phyloP scores from a whole-genome alignment of 1,139 yeast species.

The Kodamaea sp. region DNA sequence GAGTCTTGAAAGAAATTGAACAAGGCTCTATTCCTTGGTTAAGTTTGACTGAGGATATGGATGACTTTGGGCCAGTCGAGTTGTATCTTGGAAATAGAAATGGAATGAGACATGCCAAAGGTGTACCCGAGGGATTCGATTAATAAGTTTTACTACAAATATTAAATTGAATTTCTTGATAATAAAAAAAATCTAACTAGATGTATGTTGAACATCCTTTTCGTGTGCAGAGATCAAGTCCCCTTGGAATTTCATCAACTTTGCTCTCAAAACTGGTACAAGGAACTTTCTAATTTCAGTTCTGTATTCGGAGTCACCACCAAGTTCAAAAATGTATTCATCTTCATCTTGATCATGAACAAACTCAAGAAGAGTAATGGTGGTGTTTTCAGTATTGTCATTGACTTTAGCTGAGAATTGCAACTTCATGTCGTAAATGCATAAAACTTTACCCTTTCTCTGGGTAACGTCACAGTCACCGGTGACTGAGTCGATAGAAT shows the following conservation, averaged over 20 bases:
- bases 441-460: conserved; percentile 74
- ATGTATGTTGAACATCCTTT: conserved; percentile 51
- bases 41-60: conserved; percentile 34
- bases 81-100: conserved; percentile 56
- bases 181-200: conserved; percentile 11
- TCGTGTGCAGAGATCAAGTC: conserved; percentile 62
- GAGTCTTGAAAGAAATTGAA: conserved; percentile 62
- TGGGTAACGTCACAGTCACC: conserved; percentile 84
- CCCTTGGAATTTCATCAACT: conserved; percentile 55
- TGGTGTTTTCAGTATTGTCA: conserved; percentile 19
- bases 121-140: conserved; percentile 83
- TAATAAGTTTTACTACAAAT: conserved; percentile 7
- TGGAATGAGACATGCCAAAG: conserved; percentile 63
- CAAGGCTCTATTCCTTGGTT: conserved; percentile 71
- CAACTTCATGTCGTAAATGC: conserved; percentile 64
- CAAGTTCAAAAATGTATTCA: conserved; percentile 56
- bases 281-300: conserved; percentile 41
- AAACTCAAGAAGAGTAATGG: conserved; percentile 57
- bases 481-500: conserved; percentile 42
- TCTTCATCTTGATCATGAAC: conserved; percentile 69
- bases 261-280: conserved; percentile 47
- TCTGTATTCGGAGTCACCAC: conserved; percentile 27
- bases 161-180: background rate
- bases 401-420: conserved; percentile 42
- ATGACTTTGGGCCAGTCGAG: conserved; percentile 61